These are phyloP conservation scores for Paramecium primaurelia DNA, from an alignment of 73 alveolate species.

Conservation along the genomic window DNA sequence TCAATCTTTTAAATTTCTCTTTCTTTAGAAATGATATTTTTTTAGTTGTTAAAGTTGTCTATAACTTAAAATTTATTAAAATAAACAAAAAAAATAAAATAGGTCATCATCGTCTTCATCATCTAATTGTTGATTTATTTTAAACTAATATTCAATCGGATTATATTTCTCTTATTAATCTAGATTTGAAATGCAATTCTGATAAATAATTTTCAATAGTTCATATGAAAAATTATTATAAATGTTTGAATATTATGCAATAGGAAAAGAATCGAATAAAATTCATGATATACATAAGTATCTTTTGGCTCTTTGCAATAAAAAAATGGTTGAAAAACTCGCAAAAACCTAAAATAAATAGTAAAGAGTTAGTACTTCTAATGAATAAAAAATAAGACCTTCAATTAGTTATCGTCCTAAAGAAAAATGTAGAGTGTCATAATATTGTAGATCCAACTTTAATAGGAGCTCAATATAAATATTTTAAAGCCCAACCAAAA, in stretches of 20 bases:
- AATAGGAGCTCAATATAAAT: constrained; percentile 4
- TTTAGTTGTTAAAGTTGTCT: too few species aligned
- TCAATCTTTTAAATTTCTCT: too few species aligned
- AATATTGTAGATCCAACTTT: neutral
- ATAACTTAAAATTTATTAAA: too few species aligned
- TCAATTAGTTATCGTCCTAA: neutral
- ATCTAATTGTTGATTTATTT: too few species aligned
- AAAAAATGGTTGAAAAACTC: neutral
- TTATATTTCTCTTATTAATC: too few species aligned
- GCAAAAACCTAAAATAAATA: neutral
- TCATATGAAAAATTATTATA: neutral
- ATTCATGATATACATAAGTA: neutral
- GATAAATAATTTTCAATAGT: neutral
- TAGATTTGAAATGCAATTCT: too few species aligned
- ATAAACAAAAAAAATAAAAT: too few species aligned
- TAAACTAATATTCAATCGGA: too few species aligned
- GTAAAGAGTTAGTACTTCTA: neutral
- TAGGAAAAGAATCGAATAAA: neutral
- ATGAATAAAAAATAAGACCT: neutral
- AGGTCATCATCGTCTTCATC: too few species aligned
- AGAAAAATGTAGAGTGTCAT: neutral
- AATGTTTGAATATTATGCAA: constrained; percentile 10
- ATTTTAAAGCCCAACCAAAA: neutral
- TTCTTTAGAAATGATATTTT: too few species aligned
- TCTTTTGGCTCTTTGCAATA: neutral